Evolutionary conservation across 345 rosid genomes (phyloP), one percentile per base, ranked within the genome.

Genomic region (Sisymbrium irio): DNA sequence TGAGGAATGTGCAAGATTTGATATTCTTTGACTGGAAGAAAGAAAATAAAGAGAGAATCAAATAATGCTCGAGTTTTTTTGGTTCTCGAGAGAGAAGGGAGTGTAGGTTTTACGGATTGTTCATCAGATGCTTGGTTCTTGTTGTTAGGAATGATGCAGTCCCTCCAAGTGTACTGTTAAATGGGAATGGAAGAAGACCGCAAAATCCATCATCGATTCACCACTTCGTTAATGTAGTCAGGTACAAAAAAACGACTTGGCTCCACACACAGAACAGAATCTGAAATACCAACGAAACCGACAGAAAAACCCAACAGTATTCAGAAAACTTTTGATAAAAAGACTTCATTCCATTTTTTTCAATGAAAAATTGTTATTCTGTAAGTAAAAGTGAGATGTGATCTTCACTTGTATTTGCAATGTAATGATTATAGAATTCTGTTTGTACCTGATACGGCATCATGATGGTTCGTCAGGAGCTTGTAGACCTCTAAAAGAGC

Each of bases 201-300:
- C 79, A 83, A 84, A 95, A 92, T 11, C 98, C 99, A 73, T 95
- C 99, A 79, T 95, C 96, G 33, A 90, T 85, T 98, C 99, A 95
- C 41, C 85, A 95, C 89, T 80, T 86, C 85, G 67, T 85, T 69
- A 5, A 95, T 72, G 72, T 66, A 92, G 47, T 77, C 77, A 28
- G 99, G 99, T 60, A 95, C 81, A n/a, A 28, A 95, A 88, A 80
- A 95, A 95, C 19, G 98, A 95, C 15, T 77, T 95, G 98, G 78
- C 97, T 87, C 98, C 80, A 92, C 89, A 75, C 99, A 95, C 57
- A 92, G 82, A 50, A 88, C 89, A 72, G 99, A 84, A 75, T 92
- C 99, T 95, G 85, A 28, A 53, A 32, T 62, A 20, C 14, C 17
- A 32, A 3, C 46, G 27, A 13, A 76, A 63, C 27, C 59, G 51